Base-by-base conservation (phyloP, 2,329 filamentous ascomycete genomes). In the Aspergillus melleus region DNA sequence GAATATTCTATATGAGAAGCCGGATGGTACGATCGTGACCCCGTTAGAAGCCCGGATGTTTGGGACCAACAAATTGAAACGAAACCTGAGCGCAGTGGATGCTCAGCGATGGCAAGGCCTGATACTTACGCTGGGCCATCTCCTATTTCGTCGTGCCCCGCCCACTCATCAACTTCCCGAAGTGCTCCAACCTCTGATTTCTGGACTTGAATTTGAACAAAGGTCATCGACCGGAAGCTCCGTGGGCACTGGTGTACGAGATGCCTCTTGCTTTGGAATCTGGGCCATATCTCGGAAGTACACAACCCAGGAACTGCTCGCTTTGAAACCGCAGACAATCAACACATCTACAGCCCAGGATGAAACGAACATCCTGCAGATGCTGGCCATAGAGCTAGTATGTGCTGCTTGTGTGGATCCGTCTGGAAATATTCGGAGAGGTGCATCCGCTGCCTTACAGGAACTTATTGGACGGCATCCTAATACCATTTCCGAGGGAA, bases 241-340 rank as follows among this genome's bases (percentile, higher is more conserved):
- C 3, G 82, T 94, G 11, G 95, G 95, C 2, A 89, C 91, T 1
- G 96, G 96, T 67, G 93, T 99, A 16, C 87, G 95, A 51, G 95
- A 99, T 78, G 94, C 95, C 12, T 92, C 95, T 3, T 97, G 93
- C 73, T 99, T 98, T 73, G 95, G 95, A 6, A 89, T 98, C 24
- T 99, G 95, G 95, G 90, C 93, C 1, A 75, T 98, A 8, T 91
- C 94, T 22, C 85, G 95, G 57, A 88, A 94, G 57, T 99, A 98
- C 69, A 88, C 86, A 1, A 96, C 92, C 0, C 71, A 80, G 0
- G 94, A 98, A 73, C 82, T 98, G 6, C 80, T 89, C 11, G 80
- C 81, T 0, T 84, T 96, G 1, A 79, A 85, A 1, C 54, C 67
- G 3, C 67, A 71, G 44, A 58, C 63, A 10, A 68, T 77, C 9